Evolutionary conservation across 306 rosid genomes (phyloP), one percentile per base, ranked within the genome.

Genomic region (Casuarina cunninghamiana): DNA sequence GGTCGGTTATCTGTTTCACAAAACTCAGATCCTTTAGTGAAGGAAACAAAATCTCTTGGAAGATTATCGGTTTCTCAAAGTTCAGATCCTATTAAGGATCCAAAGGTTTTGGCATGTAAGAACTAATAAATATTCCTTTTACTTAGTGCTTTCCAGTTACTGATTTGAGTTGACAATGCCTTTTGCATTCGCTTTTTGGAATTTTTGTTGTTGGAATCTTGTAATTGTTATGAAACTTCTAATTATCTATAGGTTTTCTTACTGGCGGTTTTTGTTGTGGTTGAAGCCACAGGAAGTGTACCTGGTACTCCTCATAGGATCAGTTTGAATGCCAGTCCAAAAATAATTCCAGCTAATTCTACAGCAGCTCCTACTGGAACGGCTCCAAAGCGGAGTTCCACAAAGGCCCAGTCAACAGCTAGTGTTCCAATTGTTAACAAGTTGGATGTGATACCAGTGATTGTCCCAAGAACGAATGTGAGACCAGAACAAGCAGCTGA

Each of bases 281-380:
- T 71, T 91, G 88, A 93, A 95, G 99, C 97, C 86, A 74, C 93
- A 73, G 99, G 98, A 84, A 89, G 83, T 91, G 83, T 85, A 84
- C 97, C 97, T 82, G 83, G 88, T 84, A 91, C 99, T 86, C 99
- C 98, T 72, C 99, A 91, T 82, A 89, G 87, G 89, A 80, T 85
- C 74, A 86, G 69, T 85, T 77, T 82, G 79, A 95, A 87, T 86
- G 82, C 97, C 53, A 87, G 89, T 71, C 81, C 94, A 46, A 95
- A 89, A 77, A 60, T 83, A 65, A 65, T 80, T 85, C 82, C 83
- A 11, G 91, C 88, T 82, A 88, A 93, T 86, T 86, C 92, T 65
- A 79, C 82, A 44, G 51, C 97, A 76, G 82, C 83, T 82, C 78
- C 90, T 80, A 88, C 80, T 86, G 76, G 89, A 72, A 75, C 88